Evolutionary conservation across 2,329 filamentous ascomycete species (phyloP).

Genomic region (Exophiala xenobiotica): DNA sequence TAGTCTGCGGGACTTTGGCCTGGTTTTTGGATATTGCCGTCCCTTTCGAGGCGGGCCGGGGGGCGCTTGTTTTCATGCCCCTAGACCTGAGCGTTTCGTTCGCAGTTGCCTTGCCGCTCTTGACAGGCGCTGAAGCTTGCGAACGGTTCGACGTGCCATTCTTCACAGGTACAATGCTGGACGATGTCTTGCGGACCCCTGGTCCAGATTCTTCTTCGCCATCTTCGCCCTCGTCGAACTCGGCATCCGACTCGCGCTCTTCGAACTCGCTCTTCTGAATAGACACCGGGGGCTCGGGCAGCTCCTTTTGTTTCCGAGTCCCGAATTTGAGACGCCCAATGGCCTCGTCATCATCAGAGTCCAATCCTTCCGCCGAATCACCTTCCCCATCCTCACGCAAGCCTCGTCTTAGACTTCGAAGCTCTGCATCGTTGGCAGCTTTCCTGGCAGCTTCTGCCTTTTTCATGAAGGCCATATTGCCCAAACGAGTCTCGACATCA

Average conservation of each 20-base stretch:
- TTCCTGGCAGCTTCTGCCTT: slow-evolving; percentile 77
- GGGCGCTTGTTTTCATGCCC: background rate
- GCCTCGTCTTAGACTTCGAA: slow-evolving; percentile 68
- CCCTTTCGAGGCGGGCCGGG: background rate
- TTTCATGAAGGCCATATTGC: slow-evolving; percentile 92
- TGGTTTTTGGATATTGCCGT: slow-evolving; percentile 20
- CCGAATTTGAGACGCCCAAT: slow-evolving; percentile 61
- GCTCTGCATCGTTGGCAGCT: slow-evolving; percentile 75
- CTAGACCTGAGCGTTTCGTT: too few relatives aligned
- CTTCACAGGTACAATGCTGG: slow-evolving; percentile 32
- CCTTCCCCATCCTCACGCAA: slow-evolving; percentile 64
- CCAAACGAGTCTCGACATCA: slow-evolving; percentile 63
- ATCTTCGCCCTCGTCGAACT: slow-evolving; percentile 33
- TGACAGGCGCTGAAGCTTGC: background rate
- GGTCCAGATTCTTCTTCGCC: slow-evolving; percentile 35
- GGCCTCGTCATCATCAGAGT: slow-evolving; percentile 57
- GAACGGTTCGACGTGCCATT: slow-evolving; percentile 27
- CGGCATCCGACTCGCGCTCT: slow-evolving; percentile 55
- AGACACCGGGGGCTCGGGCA: slow-evolving; percentile 31
- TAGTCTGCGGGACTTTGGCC: slow-evolving; percentile 22
- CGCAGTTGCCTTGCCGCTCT: too few relatives aligned
- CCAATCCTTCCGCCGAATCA: slow-evolving; percentile 55
- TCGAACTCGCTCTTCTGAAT: slow-evolving; percentile 59
- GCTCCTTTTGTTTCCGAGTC: slow-evolving; percentile 32
- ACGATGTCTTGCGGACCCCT: slow-evolving; percentile 7